A percentile compares a stretch with the other conserved stretches of the same genome.
Conservation (phyloP, 768 basidiomycete genomes). For the Leccinum barrowsii region DNA sequence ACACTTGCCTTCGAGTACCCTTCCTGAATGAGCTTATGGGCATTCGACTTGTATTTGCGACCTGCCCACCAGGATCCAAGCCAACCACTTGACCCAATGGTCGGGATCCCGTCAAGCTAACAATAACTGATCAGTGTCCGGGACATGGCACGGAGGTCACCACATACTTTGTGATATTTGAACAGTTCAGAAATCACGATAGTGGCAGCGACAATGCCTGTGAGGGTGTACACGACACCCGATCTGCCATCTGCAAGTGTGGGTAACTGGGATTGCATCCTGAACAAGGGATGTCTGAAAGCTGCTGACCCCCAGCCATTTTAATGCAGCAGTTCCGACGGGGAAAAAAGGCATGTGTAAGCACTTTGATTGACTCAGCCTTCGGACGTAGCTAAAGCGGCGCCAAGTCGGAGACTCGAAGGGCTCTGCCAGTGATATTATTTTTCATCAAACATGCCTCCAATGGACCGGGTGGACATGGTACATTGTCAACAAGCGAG, state of each 20-base stretch:
- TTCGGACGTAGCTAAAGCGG: too few relatives aligned
- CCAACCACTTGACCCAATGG: neutral
- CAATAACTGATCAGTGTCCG: neutral
- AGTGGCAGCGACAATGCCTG: constrained; percentile 6
- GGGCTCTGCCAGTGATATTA: too few relatives aligned
- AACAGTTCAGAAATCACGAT: constrained; percentile 7
- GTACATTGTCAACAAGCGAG: too few relatives aligned
- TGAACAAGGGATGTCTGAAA: neutral
- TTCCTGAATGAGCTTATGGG: neutral
- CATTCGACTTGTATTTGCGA: neutral
- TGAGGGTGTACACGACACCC: constrained; percentile 5
- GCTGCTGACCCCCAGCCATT: neutral
- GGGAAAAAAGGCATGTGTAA: neutral
- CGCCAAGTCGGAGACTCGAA: too few relatives aligned
- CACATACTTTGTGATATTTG: constrained; percentile 5
- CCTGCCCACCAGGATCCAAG: neutral
- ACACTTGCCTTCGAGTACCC: neutral
- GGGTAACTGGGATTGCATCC: constrained; percentile 1
- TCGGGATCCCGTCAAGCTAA: neutral
- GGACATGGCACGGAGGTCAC: neutral
- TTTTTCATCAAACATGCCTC: too few relatives aligned
- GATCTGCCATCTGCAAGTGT: constrained; percentile 1
- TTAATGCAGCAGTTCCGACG: neutral
- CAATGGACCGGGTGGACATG: too few relatives aligned
- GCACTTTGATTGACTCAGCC: neutral